Base-by-base conservation (phyloP, 2,329 filamentous ascomycete genomes). In the Colletotrichum orbiculare region DNA sequence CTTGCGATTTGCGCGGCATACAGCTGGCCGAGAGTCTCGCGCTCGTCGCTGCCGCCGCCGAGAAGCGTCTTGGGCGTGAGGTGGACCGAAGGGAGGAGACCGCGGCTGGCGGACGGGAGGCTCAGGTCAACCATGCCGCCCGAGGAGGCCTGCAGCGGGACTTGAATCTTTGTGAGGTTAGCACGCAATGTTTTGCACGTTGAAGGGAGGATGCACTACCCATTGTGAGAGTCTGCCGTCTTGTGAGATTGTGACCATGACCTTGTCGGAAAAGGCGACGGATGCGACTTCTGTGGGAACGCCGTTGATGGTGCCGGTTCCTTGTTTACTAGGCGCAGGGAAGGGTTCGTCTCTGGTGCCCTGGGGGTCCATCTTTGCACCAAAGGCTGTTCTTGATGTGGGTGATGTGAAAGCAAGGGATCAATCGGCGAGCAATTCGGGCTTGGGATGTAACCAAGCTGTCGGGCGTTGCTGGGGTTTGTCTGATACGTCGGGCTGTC, bases 1-100 rank as follows among this genome's bases (percentile, higher is more conserved):
- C 90, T 96, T 6, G 91, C 96, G 69, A 98, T 90, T 73, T 97
- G 95, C 47, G 92, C 92, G 3, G 94, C 94, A 73, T 96, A 91
- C 2, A 97, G 87, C 76, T 97, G 94, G 1, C 93, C 95, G 6
- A 96, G 77, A 0, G 91, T 92, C 73, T 97, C 94, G 47, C 94
- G 86, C 50, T 92, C 89, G 56, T 90, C 85, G 38, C 90, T 89
- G 49, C 94, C 93, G 9, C 91, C 94, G 2, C 96, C 96, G 0
- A 99, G 83, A 3, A 99, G 81, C 0, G 94, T 97, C 42, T 89
- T 95, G 1, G 96, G 93, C 0, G 93, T 97, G 46, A 98, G 84
- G 71, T 96, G 91, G 39, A 89, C 85, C 60, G 93, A 87, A 1
- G 96, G 96, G 1, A 98, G 86, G 11, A 85, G 76, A n/a, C 79